A percentile compares a stretch with the other conserved stretches of the same genome.
phyloP scores from a whole-genome alignment of 164 flowering plant species.

The Aristolochia californica region DNA sequence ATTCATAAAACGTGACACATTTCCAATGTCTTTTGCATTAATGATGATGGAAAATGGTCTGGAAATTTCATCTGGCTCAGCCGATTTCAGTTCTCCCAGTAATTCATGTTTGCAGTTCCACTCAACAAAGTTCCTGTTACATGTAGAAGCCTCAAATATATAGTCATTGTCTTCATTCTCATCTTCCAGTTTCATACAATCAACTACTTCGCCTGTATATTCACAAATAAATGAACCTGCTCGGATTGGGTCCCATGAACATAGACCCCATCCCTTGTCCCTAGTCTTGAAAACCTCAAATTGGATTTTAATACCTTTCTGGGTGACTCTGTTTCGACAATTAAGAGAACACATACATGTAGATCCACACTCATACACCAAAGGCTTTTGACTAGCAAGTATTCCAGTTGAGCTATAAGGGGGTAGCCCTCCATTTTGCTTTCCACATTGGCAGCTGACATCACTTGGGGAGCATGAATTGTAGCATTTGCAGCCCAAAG shows the following conservation, averaged over 20 bases:
- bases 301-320: slow-evolving; percentile 37
- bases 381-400: slow-evolving; percentile 23
- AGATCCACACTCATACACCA: slow-evolving; percentile 44
- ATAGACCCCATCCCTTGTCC: slow-evolving; percentile 68
- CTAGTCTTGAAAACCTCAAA: slow-evolving; percentile 67
- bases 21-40: slow-evolving; percentile 47
- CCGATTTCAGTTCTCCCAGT: slow-evolving; percentile 18
- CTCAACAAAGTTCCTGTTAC: slow-evolving; percentile 8
- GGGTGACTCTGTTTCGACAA: slow-evolving; percentile 53
- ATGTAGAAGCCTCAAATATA: slow-evolving; percentile 34
- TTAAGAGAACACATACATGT: slow-evolving; percentile 34
- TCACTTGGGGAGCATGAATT: slow-evolving; percentile 27
- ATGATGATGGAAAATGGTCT: slow-evolving; percentile 27
- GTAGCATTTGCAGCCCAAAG: slow-evolving; percentile 26
- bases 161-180: slow-evolving; percentile 30
- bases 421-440: slow-evolving; percentile 27
- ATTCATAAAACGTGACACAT: slow-evolving; percentile 74
- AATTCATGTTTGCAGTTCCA: slow-evolving; percentile 23
- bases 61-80: slow-evolving; percentile 13
- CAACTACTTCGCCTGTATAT: slow-evolving; percentile 53
- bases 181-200: slow-evolving; percentile 9
- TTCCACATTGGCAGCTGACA: slow-evolving; percentile 26
- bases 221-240: slow-evolving; percentile 63
- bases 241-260: slow-evolving; percentile 72
- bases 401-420: slow-evolving; percentile 35